These are phyloP conservation scores for Septoria linicola DNA, from an alignment of 2,329 filamentous ascomycete species.

Conservation along the genomic window DNA sequence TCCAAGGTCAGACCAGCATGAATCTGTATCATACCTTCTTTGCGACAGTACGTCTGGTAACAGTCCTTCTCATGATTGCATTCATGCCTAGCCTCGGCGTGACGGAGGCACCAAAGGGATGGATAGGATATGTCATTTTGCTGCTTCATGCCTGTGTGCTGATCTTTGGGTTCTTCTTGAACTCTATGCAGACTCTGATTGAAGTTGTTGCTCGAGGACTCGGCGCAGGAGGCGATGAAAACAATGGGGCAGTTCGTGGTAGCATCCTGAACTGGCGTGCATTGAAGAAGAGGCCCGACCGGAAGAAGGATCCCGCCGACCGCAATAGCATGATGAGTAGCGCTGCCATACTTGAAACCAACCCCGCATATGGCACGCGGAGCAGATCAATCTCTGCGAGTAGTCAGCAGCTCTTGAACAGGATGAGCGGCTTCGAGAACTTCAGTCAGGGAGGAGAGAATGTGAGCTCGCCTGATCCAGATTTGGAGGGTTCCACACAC, in stretches of 20 bases:
- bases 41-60: constrained; percentile 71
- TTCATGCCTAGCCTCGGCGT: constrained; percentile 84
- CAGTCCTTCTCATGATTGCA: constrained; percentile 54
- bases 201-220: constrained; percentile 81
- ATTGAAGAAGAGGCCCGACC: constrained; percentile 36
- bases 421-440: constrained; percentile 53
- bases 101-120: constrained; percentile 76
- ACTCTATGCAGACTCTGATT: constrained; percentile 83
- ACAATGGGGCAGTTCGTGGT: constrained; percentile 58
- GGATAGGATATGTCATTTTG: constrained; percentile 92
- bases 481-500: constrained; percentile 19
- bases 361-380: constrained; percentile 44
- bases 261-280: constrained; percentile 70
- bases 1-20: constrained; percentile 90
- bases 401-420: constrained; percentile 60
- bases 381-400: constrained; percentile 62
- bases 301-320: constrained; percentile 52
- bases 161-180: constrained; percentile 89
- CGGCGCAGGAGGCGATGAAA: constrained; percentile 72
- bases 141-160: constrained; percentile 81
- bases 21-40: constrained; percentile 92
- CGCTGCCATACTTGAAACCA: constrained; percentile 66
- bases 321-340: constrained; percentile 81
- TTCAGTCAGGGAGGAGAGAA: constrained; percentile 60
- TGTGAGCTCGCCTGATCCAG: constrained; percentile 43